Evolutionary conservation across 2,329 filamentous ascomycete species (phyloP), one percentile per base, ranked within the genome.

Genomic region (Exserohilum turcica): DNA sequence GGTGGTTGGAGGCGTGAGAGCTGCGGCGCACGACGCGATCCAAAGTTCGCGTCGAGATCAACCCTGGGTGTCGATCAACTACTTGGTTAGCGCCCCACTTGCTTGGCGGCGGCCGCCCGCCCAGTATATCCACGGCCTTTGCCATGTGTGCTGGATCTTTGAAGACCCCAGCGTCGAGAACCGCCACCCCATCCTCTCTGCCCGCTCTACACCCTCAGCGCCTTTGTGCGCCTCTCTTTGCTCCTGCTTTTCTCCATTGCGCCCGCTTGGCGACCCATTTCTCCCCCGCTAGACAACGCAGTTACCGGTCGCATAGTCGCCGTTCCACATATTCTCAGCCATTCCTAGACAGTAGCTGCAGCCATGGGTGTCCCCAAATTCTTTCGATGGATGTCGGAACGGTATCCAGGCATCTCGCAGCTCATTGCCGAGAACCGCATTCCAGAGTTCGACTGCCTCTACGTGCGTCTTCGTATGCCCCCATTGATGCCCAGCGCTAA

Each of bases 331-430:
- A 57, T 52, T 42, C 28, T 51, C 53, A 44, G 47, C 54, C 48
- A 66, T 62, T 56, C 15, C 48, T 61, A 65, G 49, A 54, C 32
- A 43, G 45, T 44, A 61, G 55, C 61, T 49, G 60, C 60, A 59
- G 47, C 45, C 70, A 84, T 86, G 86, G 86, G 87, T 84, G 87
- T 91, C 62, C 89, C 89, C 73, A 96, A 96, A 74, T 96, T 96
- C 82, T 96, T 96, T 81, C 85, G 94, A 84, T 99, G 95, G 94
- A 89, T 99, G 83, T 97, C 92, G 56, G 95, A 99, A 85, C 89
- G 95, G 67, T 99, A 99, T 84, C 94, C 94, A 50, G 87, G 94
- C 58, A 99, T 99, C 76, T 99, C 94, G 46, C 93, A 97, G 82
- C 83, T 99, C 68, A 99, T 99, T 73, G 92, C 93, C 48, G 94